Percentiles rank a stretch among this genome's conserved stretches.
These are phyloP conservation scores for Protostelium mycophagum DNA, from an alignment of 78 protist species.

Conservation along the genomic window DNA sequence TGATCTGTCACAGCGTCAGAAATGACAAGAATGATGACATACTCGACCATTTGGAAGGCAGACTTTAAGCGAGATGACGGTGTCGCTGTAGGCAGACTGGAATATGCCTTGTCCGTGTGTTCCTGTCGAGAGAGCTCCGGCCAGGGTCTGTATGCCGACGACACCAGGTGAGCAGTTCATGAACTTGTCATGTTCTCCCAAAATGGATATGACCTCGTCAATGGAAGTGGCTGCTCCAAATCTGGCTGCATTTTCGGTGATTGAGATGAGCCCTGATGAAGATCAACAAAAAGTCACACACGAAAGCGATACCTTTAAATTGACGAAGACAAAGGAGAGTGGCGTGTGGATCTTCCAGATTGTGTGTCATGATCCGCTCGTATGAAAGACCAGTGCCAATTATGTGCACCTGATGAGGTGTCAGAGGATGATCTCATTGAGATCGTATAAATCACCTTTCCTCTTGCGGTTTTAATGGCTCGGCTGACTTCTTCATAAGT, in stretches of 20 bases:
- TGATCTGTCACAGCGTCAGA: neutral
- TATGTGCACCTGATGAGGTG: neutral
- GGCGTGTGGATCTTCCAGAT: neutral
- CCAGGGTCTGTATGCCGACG: neutral
- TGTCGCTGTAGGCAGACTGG: neutral
- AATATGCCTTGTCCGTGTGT: neutral
- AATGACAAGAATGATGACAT: neutral
- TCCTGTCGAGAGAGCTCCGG: neutral
- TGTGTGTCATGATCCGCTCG: neutral
- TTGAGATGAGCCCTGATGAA: neutral
- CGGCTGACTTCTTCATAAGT: neutral
- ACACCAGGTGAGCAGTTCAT: neutral
- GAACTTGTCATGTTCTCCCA: neutral
- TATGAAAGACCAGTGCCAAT: neutral
- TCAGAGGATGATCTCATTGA: neutral
- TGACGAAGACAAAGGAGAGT: neutral
- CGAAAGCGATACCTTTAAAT: neutral
- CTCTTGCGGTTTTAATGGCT: neutral
- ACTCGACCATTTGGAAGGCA: neutral
- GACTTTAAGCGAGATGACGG: neutral
- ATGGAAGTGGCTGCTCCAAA: neutral
- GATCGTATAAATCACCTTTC: neutral
- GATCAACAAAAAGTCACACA: neutral
- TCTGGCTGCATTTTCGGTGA: neutral
- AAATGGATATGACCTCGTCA: neutral